A percentile compares a stretch with the other conserved stretches of the same genome.
These are phyloP conservation scores for Candida pseudoglaebosa DNA, from an alignment of 805 yeast genomes.

Conservation along the genomic window DNA sequence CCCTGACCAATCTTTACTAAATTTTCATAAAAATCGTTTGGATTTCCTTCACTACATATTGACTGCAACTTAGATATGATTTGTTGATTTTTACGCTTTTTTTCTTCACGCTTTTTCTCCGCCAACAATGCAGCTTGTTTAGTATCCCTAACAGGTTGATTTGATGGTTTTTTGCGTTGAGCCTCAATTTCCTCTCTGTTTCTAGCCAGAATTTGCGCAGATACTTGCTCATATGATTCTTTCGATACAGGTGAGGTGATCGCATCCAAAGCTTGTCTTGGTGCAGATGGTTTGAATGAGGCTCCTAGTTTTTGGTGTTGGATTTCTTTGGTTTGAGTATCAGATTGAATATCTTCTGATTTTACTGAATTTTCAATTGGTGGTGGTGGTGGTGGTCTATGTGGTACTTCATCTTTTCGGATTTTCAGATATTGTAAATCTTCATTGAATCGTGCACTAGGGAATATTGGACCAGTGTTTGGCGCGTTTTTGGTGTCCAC, in stretches of 20 bases:
- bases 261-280: slow-evolving; percentile 17
- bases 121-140: slow-evolving; percentile 52
- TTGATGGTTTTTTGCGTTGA: slow-evolving; percentile 13
- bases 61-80: slow-evolving; percentile 65
- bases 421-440: slow-evolving; percentile 15
- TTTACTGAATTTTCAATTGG: slow-evolving; percentile 14
- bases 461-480: slow-evolving; percentile 36
- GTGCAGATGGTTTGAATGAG: slow-evolving; percentile 22
- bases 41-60: slow-evolving; percentile 85
- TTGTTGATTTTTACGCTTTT: slow-evolving; percentile 66
- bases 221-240: slow-evolving; percentile 7
- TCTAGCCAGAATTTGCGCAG: slow-evolving; percentile 7
- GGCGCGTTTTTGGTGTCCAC: slow-evolving; percentile 16
- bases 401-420: slow-evolving; percentile 25
- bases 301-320: slow-evolving; percentile 17
- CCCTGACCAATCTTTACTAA: slow-evolving; percentile 93
- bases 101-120: slow-evolving; percentile 74
- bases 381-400: slow-evolving; percentile 43
- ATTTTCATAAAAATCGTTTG: slow-evolving; percentile 61
- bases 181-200: slow-evolving; percentile 7
- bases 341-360: slow-evolving; percentile 4
- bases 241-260: slow-evolving; percentile 9
- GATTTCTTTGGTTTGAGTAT: slow-evolving; percentile 1
- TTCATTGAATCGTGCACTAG: slow-evolving; percentile 25
- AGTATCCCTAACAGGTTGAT: slow-evolving; percentile 45